phyloP scores from a whole-genome alignment of 768 basidiomycete species.

The Collybia sp. region DNA sequence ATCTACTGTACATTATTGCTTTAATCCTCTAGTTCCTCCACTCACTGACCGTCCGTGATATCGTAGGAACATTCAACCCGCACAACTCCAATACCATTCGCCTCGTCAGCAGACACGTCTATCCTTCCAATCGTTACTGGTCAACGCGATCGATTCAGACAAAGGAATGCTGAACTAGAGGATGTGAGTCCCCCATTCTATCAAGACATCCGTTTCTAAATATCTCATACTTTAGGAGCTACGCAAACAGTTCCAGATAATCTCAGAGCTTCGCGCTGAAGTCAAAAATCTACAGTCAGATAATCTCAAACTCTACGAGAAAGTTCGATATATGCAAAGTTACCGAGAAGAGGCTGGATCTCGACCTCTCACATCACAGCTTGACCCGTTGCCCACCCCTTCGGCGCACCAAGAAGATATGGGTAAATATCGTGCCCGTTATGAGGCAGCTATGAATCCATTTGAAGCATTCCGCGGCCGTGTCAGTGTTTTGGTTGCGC shows the following conservation, averaged over 20 bases:
- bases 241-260: constrained; percentile 90
- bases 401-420: constrained; percentile 60
- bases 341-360: constrained; percentile 74
- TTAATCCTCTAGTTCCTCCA: constrained; percentile 5
- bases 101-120: constrained; percentile 79
- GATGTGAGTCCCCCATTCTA: constrained; percentile 50
- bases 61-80: constrained; percentile 32
- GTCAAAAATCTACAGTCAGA: constrained; percentile 90
- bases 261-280: constrained; percentile 90
- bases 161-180: constrained; percentile 94
- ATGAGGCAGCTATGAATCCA: constrained; percentile 97
- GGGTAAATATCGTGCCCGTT: constrained; percentile 84
- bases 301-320: constrained; percentile 97
- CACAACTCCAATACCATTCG: constrained; percentile 65
- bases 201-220: background rate
- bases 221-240: constrained; percentile 57
- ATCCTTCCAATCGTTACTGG: constrained; percentile 98
- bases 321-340: constrained; percentile 97
- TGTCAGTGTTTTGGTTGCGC: constrained; percentile 44
- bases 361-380: constrained; percentile 54
- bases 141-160: constrained; percentile 96
- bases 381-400: constrained; percentile 59
- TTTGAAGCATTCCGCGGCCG: constrained; percentile 96
- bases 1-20: constrained; percentile 29
- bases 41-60: constrained; percentile 2